Evolutionary conservation across 2,329 filamentous ascomycete genomes (phyloP).

Genomic region (Ophiostoma fasciatum): DNA sequence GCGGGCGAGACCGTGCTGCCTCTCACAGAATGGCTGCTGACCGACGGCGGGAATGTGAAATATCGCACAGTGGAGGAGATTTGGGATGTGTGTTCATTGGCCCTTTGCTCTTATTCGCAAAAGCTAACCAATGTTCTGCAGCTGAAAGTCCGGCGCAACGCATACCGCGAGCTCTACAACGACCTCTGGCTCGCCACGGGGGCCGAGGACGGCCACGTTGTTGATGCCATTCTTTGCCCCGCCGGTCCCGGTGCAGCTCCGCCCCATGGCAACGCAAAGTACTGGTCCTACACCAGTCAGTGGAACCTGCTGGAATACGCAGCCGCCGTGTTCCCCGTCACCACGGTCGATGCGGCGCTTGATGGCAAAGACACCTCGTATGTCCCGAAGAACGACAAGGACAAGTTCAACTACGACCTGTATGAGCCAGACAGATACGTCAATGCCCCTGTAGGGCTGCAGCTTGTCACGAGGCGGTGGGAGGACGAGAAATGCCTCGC

Average conservation of each 20-base stretch:
- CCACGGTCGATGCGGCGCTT: slow-evolving; percentile 19
- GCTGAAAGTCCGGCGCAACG: slow-evolving; percentile 11
- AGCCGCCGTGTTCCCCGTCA: slow-evolving; percentile 40
- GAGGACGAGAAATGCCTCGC: neutral
- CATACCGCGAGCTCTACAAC: slow-evolving; percentile 11
- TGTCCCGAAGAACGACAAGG: slow-evolving; percentile 24
- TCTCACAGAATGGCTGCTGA: slow-evolving; percentile 25
- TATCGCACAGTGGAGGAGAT: slow-evolving; percentile 25
- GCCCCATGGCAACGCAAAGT: neutral
- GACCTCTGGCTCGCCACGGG: slow-evolving; percentile 10
- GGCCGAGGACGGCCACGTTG: slow-evolving; percentile 1
- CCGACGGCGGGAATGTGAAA: slow-evolving; percentile 17
- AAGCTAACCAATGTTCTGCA: neutral
- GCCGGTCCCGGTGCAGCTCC: neutral
- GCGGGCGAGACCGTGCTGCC: slow-evolving; percentile 27
- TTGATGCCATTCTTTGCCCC: slow-evolving; percentile 2
- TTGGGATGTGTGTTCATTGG: slow-evolving; percentile 16
- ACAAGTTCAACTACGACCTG: slow-evolving; percentile 12
- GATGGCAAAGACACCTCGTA: slow-evolving; percentile 20
- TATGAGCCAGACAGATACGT: neutral
- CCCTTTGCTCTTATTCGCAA: neutral
- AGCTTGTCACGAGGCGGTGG: neutral
- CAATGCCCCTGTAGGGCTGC: slow-evolving; percentile 1
- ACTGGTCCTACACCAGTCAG: slow-evolving; percentile 1
- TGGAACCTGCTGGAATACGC: slow-evolving; percentile 32